These are phyloP conservation scores for Aspergillus tamarii DNA, from an alignment of 2,329 filamentous ascomycete species.

Conservation along the genomic window DNA sequence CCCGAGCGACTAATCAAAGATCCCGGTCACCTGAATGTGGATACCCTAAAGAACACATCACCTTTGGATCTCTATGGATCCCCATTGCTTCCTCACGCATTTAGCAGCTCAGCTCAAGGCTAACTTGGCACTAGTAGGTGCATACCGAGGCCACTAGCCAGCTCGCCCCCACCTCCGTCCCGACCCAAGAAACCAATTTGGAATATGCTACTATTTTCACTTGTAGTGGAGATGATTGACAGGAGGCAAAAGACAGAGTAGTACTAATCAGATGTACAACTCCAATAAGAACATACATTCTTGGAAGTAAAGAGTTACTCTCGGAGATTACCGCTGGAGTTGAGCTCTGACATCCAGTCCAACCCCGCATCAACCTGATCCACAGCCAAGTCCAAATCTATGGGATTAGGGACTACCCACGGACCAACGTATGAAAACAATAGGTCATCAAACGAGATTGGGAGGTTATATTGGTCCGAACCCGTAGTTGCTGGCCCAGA, in stretches of 20 bases:
- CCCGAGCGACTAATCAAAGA: not conserved
- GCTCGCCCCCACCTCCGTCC: not conserved
- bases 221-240: too few relatives aligned
- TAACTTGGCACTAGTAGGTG: too few relatives aligned
- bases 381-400: not conserved
- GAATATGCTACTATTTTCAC: too few relatives aligned
- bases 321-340: not conserved
- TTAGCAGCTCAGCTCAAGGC: not conserved
- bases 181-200: not conserved
- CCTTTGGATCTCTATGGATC: fast-evolving
- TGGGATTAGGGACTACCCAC: not conserved
- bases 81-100: not conserved
- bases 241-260: too few relatives aligned
- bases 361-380: not conserved
- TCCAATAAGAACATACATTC: too few relatives aligned
- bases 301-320: not conserved
- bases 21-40: not conserved
- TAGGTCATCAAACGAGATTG: not conserved
- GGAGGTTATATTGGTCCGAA: not conserved
- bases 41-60: not conserved
- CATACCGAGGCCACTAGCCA: too few relatives aligned
- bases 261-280: too few relatives aligned
- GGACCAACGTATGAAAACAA: not conserved
- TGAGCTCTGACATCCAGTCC: not conserved
- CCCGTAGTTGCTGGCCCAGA: not conserved